Evolutionary conservation across 1,139 yeast genomes (phyloP).

Genomic region (Yamadazyma epiphylla): DNA sequence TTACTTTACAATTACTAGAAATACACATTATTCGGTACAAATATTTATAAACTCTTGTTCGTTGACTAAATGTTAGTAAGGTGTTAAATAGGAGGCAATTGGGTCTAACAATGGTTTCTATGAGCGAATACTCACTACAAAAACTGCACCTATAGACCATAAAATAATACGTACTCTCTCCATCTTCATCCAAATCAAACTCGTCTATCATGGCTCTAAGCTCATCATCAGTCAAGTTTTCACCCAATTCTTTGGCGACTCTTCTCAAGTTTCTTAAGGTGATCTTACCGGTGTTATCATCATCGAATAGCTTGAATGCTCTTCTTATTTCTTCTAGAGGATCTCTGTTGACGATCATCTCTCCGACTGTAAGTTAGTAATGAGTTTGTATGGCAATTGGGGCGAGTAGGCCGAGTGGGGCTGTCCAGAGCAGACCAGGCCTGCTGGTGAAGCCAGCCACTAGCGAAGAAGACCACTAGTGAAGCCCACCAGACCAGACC

Average conservation of each 20-base stretch:
- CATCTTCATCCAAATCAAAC: conserved; percentile 95
- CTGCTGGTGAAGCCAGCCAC: too few relatives aligned
- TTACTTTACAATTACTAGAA: too few relatives aligned
- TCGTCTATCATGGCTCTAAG: conserved; percentile 96
- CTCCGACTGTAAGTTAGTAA: conserved; percentile 58
- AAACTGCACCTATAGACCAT: too few relatives aligned
- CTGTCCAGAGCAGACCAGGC: too few relatives aligned
- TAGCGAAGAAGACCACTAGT: too few relatives aligned
- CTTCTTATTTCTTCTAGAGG: conserved; percentile 90
- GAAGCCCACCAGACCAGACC: too few relatives aligned
- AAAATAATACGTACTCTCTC: conserved; percentile 61
- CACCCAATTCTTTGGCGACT: conserved; percentile 92
- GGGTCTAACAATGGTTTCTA: background rate
- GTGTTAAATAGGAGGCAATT: conserved; percentile 19
- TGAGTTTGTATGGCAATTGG: too few relatives aligned
- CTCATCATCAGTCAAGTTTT: conserved; percentile 88
- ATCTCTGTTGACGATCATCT: conserved; percentile 75
- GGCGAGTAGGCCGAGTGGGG: too few relatives aligned
- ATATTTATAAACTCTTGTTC: conserved; percentile 92
- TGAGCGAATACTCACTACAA: too few relatives aligned
- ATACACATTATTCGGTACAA: conserved; percentile 65
- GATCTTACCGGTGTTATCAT: conserved; percentile 84
- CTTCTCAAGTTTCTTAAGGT: conserved; percentile 77
- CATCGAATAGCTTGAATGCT: conserved; percentile 89
- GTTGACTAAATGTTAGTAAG: conserved; percentile 41